Conservation (phyloP, 2,329 filamentous ascomycete genomes). For the Nothomitra cinnamomea region DNA sequence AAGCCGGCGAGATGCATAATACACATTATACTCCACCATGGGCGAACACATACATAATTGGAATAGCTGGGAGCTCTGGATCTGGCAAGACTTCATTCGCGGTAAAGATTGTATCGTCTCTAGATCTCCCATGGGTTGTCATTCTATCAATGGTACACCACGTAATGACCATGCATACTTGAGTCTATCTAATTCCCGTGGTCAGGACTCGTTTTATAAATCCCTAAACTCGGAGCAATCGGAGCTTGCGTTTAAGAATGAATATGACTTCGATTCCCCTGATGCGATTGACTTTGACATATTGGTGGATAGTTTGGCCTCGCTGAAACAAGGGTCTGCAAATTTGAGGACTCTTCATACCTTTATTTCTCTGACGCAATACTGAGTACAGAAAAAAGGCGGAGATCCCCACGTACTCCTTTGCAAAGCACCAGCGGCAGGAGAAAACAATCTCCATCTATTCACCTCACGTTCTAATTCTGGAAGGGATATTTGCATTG, state of each 20-base stretch:
- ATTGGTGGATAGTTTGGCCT: slow-evolving; percentile 58
- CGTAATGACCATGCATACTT: background rate
- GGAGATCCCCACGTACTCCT: slow-evolving; percentile 90
- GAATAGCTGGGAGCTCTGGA: slow-evolving; percentile 85
- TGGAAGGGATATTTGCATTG: slow-evolving; percentile 91
- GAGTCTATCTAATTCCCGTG: slow-evolving; percentile 4
- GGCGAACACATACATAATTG: slow-evolving; percentile 93
- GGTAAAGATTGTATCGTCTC: slow-evolving; percentile 70
- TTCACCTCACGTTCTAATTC: slow-evolving; percentile 84
- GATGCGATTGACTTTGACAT: slow-evolving; percentile 90
- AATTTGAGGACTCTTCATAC: slow-evolving; percentile 10
- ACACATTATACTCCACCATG: slow-evolving; percentile 86
- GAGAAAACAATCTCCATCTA: slow-evolving; percentile 76
- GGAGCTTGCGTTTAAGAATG: slow-evolving; percentile 65
- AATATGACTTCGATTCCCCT: slow-evolving; percentile 92
- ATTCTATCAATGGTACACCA: slow-evolving; percentile 75
- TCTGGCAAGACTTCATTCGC: slow-evolving; percentile 92
- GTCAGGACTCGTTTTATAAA: slow-evolving; percentile 93
- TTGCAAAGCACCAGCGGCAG: slow-evolving; percentile 71
- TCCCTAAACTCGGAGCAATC: slow-evolving; percentile 65
- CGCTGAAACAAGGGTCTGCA: slow-evolving; percentile 76
- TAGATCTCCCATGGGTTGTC: slow-evolving; percentile 94
- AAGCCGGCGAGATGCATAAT: slow-evolving; percentile 14
- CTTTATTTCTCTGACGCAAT: background rate
- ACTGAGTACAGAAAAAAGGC: slow-evolving; percentile 49